These are phyloP conservation scores for Raphanus raphanistrum DNA, from an alignment of 345 rosid genomes.

Conservation along the genomic window DNA sequence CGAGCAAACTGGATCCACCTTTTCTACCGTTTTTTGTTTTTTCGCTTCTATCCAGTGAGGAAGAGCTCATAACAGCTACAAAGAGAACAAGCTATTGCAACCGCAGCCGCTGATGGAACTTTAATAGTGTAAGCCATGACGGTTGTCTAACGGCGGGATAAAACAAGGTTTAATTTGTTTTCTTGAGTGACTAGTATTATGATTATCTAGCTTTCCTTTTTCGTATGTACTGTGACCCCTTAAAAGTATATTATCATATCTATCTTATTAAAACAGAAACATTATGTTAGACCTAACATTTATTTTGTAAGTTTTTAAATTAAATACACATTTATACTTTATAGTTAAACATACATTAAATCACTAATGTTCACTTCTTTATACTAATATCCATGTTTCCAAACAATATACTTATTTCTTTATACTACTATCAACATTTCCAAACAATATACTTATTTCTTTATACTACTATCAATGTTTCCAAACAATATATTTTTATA, in stretches of 20 bases:
- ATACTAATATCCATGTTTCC: too few relatives aligned
- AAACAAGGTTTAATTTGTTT: background rate
- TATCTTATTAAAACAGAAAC: too few relatives aligned
- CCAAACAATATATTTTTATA: too few relatives aligned
- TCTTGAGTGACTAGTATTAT: background rate
- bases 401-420: too few relatives aligned
- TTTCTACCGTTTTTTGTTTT: background rate
- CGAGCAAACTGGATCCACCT: background rate
- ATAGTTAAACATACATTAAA: too few relatives aligned
- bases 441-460: too few relatives aligned
- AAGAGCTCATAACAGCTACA: slow-evolving; percentile 2
- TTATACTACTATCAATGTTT: too few relatives aligned
- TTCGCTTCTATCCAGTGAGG: slow-evolving; percentile 11
- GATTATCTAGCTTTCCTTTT: background rate
- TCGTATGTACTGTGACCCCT: background rate
- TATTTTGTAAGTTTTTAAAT: too few relatives aligned
- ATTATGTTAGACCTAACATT: too few relatives aligned
- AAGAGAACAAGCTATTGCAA: slow-evolving; percentile 5
- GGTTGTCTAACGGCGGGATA: background rate
- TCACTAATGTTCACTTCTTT: too few relatives aligned
- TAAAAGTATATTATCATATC: background rate
- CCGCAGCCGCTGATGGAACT: background rate
- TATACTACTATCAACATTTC: too few relatives aligned
- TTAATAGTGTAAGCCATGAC: slow-evolving; percentile 19
- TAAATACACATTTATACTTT: too few relatives aligned